phyloP scores from a whole-genome alignment of 1,284 basidiomycete genomes.

The Schizophyllum amplum region DNA sequence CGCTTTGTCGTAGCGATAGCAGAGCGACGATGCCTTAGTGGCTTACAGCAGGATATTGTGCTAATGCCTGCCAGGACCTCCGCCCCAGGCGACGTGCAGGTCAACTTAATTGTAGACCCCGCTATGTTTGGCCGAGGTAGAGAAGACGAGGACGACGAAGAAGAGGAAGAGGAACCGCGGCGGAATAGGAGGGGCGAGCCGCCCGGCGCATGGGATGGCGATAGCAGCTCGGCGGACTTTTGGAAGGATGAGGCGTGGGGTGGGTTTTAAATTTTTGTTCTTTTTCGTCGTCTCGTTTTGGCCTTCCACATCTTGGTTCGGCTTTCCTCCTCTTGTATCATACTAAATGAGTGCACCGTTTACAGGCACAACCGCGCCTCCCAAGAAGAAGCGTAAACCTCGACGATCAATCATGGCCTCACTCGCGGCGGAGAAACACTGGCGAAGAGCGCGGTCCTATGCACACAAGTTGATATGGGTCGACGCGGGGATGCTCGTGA shows the following conservation, averaged over 20 bases:
- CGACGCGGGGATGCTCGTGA: conserved; percentile 38
- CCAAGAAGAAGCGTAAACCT: conserved; percentile 21
- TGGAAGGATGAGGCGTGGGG: conserved; percentile 13
- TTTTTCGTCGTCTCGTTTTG: too few relatives aligned
- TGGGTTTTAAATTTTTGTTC: too few relatives aligned
- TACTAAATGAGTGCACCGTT: conserved; percentile 5
- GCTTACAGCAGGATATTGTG: too few relatives aligned
- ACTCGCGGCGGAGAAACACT: conserved; percentile 54
- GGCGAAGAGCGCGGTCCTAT: conserved; percentile 47
- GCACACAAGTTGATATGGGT: conserved; percentile 43
- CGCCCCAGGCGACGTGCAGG: conserved; percentile 42
- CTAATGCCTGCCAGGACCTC: not conserved
- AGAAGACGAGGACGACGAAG: conserved; percentile 25
- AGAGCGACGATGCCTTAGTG: too few relatives aligned
- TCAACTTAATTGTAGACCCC: conserved; percentile 66
- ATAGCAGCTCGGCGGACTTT: conserved; percentile 10
- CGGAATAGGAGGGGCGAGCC: conserved; percentile 19
- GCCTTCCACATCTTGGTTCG: too few relatives aligned
- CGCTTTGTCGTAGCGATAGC: too few relatives aligned
- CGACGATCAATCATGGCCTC: conserved; percentile 49
- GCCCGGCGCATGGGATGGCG: conserved; percentile 20
- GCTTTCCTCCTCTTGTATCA: not conserved
- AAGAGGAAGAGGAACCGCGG: conserved; percentile 21
- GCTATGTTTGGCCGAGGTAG: conserved; percentile 36
- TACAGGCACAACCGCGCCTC: conserved; percentile 11